Percentiles rank a stretch among this genome's conserved stretches.
Evolutionary conservation across 2,329 filamentous ascomycete species (phyloP).

Genomic region (Sporothrix curviconia): DNA sequence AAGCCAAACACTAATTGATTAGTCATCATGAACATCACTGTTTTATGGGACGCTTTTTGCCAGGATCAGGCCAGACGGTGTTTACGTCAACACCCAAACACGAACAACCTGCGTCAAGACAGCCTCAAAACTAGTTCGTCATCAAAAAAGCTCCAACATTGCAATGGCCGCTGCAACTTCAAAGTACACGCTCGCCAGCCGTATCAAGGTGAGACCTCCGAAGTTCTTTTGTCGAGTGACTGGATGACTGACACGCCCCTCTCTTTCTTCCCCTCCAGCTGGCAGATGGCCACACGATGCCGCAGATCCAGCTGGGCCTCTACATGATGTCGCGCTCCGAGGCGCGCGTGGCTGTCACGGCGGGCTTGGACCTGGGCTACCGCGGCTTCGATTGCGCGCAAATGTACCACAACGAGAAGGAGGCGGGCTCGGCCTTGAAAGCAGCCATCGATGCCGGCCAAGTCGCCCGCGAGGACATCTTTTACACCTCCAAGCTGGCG

Average conservation of each 20-base stretch:
- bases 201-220: neutral
- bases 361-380: constrained; percentile 49
- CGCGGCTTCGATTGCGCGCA: constrained; percentile 48
- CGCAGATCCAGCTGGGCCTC: constrained; percentile 66
- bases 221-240: neutral
- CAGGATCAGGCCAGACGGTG: no score
- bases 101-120: no score
- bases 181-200: constrained; percentile 9
- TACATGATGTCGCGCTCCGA: constrained; percentile 63
- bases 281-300: constrained; percentile 60
- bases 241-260: neutral
- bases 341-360: constrained; percentile 50
- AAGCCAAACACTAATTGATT: no score
- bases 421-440: constrained; percentile 60
- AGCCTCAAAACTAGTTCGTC: no score
- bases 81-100: no score
- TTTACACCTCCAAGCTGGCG: constrained; percentile 74
- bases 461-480: constrained; percentile 61
- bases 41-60: no score
- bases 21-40: no score
- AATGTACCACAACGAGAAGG: constrained; percentile 61
- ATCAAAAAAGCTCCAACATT: no score
- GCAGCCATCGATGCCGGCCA: constrained; percentile 27
- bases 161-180: neutral
- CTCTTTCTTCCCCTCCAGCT: constrained; percentile 34